Evolutionary conservation across 106 monocot species (phyloP).

Genomic region (Acanthochlamys bracteata): DNA sequence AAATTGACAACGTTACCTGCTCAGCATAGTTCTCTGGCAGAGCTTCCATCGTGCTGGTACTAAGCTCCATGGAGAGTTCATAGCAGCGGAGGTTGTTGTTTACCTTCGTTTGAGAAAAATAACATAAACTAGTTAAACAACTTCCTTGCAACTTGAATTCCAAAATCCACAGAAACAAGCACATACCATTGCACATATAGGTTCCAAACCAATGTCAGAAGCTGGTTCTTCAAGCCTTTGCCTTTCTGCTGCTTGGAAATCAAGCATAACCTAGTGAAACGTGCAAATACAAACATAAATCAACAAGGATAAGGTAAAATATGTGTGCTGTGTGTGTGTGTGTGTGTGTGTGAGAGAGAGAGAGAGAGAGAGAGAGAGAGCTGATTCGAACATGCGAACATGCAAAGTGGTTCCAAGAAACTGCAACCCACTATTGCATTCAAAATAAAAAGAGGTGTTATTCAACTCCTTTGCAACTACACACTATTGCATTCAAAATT

Average conservation of each 20-base stretch:
- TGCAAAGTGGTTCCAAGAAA: too few relatives aligned
- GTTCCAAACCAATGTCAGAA: constrained; percentile 89
- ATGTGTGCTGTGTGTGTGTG: too few relatives aligned
- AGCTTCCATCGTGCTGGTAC: constrained; percentile 84
- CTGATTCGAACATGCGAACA: too few relatives aligned
- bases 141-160: not conserved
- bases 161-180: not conserved
- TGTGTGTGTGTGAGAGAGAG: too few relatives aligned
- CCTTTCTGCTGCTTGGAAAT: constrained; percentile 97
- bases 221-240: constrained; percentile 87
- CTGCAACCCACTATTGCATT: too few relatives aligned
- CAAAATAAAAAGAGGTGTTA: too few relatives aligned
- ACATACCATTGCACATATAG: constrained; percentile 93
- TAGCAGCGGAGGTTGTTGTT: constrained; percentile 97
- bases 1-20: constrained; percentile 36
- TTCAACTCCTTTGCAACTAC: too few relatives aligned
- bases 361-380: too few relatives aligned
- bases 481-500: too few relatives aligned
- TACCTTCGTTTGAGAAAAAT: constrained; percentile 38
- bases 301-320: too few relatives aligned
- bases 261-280: constrained; percentile 77
- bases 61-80: constrained; percentile 87
- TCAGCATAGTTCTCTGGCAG: constrained; percentile 96
- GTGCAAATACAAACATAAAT: not conserved
- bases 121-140: not conserved